These are phyloP conservation scores for Suzukiozyma palmioleophila DNA, from an alignment of 1,139 yeast species.

Conservation along the genomic window DNA sequence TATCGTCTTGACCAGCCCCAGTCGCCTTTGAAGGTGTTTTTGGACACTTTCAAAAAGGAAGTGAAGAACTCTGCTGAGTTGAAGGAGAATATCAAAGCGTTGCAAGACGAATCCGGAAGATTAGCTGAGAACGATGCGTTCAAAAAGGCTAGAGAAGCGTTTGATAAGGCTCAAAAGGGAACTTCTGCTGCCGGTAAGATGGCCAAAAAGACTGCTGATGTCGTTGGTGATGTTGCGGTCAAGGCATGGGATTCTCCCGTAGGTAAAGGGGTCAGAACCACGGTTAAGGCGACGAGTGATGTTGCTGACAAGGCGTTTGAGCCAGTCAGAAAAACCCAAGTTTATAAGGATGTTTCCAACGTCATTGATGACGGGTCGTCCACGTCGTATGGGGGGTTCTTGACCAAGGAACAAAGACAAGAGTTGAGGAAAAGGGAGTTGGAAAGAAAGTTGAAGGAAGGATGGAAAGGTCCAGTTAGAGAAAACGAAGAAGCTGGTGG, in stretches of 20 bases:
- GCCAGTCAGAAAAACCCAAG: constrained; percentile 88
- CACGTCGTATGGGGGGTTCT: constrained; percentile 89
- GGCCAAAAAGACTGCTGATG: constrained; percentile 87
- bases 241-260: constrained; percentile 97
- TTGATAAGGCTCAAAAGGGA: constrained; percentile 76
- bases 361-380: constrained; percentile 90
- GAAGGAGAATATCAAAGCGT: constrained; percentile 88
- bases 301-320: constrained; percentile 83
- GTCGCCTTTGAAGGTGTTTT: constrained; percentile 88
- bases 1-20: constrained; percentile 27
- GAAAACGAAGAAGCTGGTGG: constrained; percentile 86
- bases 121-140: constrained; percentile 93
- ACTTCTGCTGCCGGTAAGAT: constrained; percentile 81
- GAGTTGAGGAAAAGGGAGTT: constrained; percentile 68
- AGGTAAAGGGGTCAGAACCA: constrained; percentile 80
- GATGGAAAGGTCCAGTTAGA: constrained; percentile 66
- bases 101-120: constrained; percentile 94
- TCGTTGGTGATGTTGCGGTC: constrained; percentile 82
- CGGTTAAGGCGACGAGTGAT: constrained; percentile 77
- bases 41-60: constrained; percentile 86
- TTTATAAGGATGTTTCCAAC: constrained; percentile 83
- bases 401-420: constrained; percentile 79
- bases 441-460: constrained; percentile 41
- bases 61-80: constrained; percentile 88
- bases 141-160: constrained; percentile 90